Conservation (phyloP, 495 filamentous ascomycete genomes). For the Tuber melanosporum region DNA sequence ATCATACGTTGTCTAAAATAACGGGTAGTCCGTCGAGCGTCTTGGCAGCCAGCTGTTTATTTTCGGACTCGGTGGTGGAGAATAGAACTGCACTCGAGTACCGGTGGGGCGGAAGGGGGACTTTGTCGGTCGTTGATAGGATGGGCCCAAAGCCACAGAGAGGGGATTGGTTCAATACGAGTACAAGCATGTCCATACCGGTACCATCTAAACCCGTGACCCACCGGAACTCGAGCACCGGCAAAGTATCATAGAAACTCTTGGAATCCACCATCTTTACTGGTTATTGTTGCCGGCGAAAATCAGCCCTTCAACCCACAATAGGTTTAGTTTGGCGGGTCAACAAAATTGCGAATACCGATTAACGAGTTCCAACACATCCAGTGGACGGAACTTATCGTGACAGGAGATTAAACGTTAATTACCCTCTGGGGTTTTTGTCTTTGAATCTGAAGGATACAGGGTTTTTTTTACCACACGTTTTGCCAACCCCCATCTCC, state of each 20-base stretch:
- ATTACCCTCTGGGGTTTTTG: not conserved
- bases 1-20: not conserved
- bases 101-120: not conserved
- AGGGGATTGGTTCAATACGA: not conserved
- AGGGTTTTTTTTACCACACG: too few relatives aligned
- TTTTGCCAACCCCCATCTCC: too few relatives aligned
- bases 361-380: not conserved
- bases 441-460: not conserved
- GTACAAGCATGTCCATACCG: not conserved
- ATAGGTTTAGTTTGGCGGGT: not conserved
- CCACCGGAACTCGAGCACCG: not conserved
- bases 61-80: not conserved
- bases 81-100: not conserved
- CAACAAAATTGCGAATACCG: not conserved
- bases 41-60: constrained; percentile 1
- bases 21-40: not conserved
- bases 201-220: not conserved
- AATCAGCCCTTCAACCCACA: not conserved
- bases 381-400: not conserved
- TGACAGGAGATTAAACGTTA: not conserved
- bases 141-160: not conserved
- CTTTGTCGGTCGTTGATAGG: not conserved
- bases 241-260: not conserved
- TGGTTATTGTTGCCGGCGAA: not conserved
- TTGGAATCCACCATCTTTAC: not conserved